These are phyloP conservation scores for Crepidotus variabilis DNA, from an alignment of 768 basidiomycete genomes.

Conservation along the genomic window DNA sequence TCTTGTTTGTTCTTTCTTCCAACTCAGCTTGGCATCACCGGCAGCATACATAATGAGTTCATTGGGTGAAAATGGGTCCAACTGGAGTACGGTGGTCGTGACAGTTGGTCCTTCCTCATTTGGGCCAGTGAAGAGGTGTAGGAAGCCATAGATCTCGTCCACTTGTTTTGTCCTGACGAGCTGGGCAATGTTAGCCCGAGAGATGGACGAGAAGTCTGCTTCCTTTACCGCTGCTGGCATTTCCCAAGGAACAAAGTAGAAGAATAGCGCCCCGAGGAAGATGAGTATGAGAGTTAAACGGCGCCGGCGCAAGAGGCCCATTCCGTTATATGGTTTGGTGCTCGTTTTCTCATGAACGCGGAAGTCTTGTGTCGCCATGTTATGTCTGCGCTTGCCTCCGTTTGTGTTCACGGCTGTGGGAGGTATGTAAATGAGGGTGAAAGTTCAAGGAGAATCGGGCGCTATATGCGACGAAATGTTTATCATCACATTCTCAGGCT, in stretches of 20 bases:
- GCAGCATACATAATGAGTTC: slow-evolving; percentile 53
- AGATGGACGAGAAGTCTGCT: slow-evolving; percentile 27
- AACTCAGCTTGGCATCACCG: slow-evolving; percentile 38
- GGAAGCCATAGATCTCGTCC: slow-evolving; percentile 65
- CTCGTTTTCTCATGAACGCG: neutral
- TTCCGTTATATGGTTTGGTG: neutral
- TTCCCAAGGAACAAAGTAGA: slow-evolving; percentile 42
- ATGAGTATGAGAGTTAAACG: slow-evolving; percentile 40
- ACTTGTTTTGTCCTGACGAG: slow-evolving; percentile 28
- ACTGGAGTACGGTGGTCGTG: slow-evolving; percentile 31
- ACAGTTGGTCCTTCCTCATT: slow-evolving; percentile 37
- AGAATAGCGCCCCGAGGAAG: slow-evolving; percentile 32
- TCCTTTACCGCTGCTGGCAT: slow-evolving; percentile 33
- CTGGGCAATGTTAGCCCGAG: slow-evolving; percentile 36
- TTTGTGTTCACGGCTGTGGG: neutral
- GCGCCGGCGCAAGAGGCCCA: slow-evolving; percentile 32
- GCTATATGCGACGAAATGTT: neutral
- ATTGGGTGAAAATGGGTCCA: slow-evolving; percentile 47
- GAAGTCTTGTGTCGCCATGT: slow-evolving; percentile 13
- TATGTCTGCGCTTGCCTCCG: neutral
- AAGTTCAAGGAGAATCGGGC: neutral
- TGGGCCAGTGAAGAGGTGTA: slow-evolving; percentile 54
- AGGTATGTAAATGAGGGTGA: neutral
- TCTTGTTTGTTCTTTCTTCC: slow-evolving; percentile 35
- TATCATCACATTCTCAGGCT: neutral